Base-by-base conservation (phyloP, 2,329 filamentous ascomycete species). In the Drechslerella dactyloides region DNA sequence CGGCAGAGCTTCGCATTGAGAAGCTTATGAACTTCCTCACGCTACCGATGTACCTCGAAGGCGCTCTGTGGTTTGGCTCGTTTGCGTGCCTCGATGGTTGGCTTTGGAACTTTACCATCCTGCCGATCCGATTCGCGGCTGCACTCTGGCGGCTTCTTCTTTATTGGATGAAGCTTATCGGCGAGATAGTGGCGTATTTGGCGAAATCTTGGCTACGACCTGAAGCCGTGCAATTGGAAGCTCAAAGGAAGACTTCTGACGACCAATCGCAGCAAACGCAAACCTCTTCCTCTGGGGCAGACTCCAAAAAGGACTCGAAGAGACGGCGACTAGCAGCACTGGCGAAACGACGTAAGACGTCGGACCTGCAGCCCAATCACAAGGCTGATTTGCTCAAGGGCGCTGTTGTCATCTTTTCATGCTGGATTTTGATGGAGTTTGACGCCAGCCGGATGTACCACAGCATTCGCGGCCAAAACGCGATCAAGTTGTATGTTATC, bases 381-480 rank as follows among this genome's bases (percentile, higher is more conserved):
- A 99, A 99, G 80, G 94, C 94, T 8, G 94, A 99, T 80, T 85
- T 99, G 11, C 83, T 99, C 1, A 96, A 96, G 79, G 94, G 94
- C 0, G 83, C 91, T 19, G 85, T 99, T 68, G 93, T 99, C 73
- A 85, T 97, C 54, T 87, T 86, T 77, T 97, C 91, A 77, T 96
- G 91, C 76, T 82, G 89, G 57, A 87, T 93, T 13, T 83, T 99
- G 56, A 93, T 96, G 87, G 88, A 86, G 23, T 89, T 99, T 51
- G 96, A 99, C 78, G 94, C 94, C 4, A 97, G 93, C 78, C 87
- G 93, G 57, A 97, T 97, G 91, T 99, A 99, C 78, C 94, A 99
- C 79, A 93, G 93, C 77, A 96, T 99, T 76, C 89, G 93, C 52
- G 94, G 92, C 0, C 94, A 99, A 79, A 93, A 93, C 1, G 93